These are phyloP conservation scores for Pythium folliculosum DNA, from an alignment of 352 stramenopile species.

Conservation along the genomic window DNA sequence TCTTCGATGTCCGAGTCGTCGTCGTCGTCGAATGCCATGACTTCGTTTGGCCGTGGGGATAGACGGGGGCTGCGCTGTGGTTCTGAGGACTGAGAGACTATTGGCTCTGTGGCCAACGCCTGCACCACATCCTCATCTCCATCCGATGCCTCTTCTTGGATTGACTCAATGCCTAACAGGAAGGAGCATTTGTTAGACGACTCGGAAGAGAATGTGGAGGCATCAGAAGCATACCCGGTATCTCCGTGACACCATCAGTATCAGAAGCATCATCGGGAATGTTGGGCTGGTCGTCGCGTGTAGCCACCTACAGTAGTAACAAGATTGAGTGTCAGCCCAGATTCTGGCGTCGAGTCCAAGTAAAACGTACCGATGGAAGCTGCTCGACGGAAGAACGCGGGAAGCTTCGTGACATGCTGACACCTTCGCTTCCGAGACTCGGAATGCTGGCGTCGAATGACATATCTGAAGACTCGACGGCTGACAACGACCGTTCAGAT, in stretches of 20 bases:
- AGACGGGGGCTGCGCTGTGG: constrained; percentile 4
- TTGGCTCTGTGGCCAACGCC: neutral
- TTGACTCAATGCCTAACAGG: constrained; percentile 6
- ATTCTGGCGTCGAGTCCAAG: neutral
- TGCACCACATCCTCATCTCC: neutral
- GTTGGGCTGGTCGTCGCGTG: neutral
- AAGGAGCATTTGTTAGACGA: neutral
- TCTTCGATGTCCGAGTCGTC: constrained; percentile 73
- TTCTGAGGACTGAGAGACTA: neutral
- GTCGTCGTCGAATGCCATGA: constrained; percentile 21
- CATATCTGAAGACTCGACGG: constrained; percentile 43
- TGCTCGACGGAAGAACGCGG: constrained; percentile 10
- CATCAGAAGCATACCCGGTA: neutral
- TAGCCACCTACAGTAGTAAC: neutral
- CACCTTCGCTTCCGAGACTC: constrained; percentile 38
- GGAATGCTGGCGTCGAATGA: constrained; percentile 45
- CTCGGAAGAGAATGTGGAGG: neutral
- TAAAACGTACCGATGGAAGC: constrained; percentile 8
- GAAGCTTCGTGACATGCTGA: constrained; percentile 11
- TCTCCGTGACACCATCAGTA: neutral
- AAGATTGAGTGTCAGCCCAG: neutral
- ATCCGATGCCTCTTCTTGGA: constrained; percentile 2
- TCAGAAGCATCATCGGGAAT: neutral
- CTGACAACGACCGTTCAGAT: constrained; percentile 28
- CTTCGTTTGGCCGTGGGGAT: neutral